A percentile compares a stretch with the other conserved stretches of the same genome.
phyloP scores from a whole-genome alignment of 495 filamentous ascomycete species.

The Delitschia confertaspora region DNA sequence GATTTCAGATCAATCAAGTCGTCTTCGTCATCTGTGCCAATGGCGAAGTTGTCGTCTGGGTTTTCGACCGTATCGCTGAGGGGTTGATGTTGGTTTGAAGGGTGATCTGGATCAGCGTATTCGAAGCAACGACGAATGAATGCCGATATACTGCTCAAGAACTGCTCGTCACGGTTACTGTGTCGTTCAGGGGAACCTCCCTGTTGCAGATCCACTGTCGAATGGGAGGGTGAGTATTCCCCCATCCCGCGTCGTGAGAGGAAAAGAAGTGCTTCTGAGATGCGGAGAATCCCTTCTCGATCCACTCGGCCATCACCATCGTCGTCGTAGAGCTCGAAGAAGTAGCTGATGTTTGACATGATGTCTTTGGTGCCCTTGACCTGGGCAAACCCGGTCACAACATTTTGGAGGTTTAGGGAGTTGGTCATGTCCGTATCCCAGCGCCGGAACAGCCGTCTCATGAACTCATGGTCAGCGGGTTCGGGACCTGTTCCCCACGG shows the following conservation, averaged over 20 bases:
- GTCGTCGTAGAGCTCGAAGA: slow-evolving; percentile 95
- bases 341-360: slow-evolving; percentile 94
- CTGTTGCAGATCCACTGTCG: slow-evolving; percentile 14
- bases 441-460: slow-evolving; percentile 74
- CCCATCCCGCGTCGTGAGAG: slow-evolving; percentile 81
- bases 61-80: slow-evolving; percentile 28
- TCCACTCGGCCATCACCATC: slow-evolving; percentile 88
- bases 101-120: slow-evolving; percentile 90
- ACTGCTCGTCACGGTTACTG: slow-evolving; percentile 60
- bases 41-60: slow-evolving; percentile 56
- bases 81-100: slow-evolving; percentile 42
- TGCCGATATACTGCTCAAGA: slow-evolving; percentile 82
- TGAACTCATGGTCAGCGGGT: slow-evolving; percentile 91
- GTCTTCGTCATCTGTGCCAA: slow-evolving; percentile 68
- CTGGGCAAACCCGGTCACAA: slow-evolving; percentile 79
- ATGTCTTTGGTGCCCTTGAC: slow-evolving; percentile 91
- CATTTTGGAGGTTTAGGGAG: slow-evolving; percentile 76
- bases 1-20: slow-evolving; percentile 57
- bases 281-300: slow-evolving; percentile 87
- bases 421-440: slow-evolving; percentile 74
- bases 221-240: slow-evolving; percentile 46
- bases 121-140: slow-evolving; percentile 97
- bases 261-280: slow-evolving; percentile 90
- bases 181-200: slow-evolving; percentile 26
- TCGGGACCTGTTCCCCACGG: slow-evolving; percentile 70